phyloP scores from a whole-genome alignment of 495 filamentous ascomycete genomes.

The Cercophora sp. region DNA sequence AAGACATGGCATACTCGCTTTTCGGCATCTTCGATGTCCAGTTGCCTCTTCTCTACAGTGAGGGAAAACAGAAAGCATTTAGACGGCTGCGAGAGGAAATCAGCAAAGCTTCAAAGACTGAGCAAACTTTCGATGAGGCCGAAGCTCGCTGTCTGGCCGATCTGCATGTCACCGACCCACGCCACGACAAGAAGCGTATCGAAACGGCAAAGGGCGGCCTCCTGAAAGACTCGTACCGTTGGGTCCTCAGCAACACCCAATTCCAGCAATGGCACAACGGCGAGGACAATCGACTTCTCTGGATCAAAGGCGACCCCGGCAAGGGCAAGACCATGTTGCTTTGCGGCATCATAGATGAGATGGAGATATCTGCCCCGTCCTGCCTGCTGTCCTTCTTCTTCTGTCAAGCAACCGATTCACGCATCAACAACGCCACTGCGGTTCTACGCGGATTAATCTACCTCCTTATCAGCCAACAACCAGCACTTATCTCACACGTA shows the following conservation, averaged over 20 bases:
- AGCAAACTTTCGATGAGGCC: too few relatives aligned
- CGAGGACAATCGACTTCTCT: background rate
- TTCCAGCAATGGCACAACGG: background rate
- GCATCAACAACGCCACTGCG: conserved; percentile 37
- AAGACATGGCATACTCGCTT: too few relatives aligned
- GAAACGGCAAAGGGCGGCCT: background rate
- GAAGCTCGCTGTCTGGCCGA: background rate
- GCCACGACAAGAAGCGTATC: conserved; percentile 1
- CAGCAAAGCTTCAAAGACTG: too few relatives aligned
- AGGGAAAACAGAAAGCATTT: too few relatives aligned
- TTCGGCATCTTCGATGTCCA: too few relatives aligned
- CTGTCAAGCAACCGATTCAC: conserved; percentile 33
- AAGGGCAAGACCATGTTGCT: conserved; percentile 8
- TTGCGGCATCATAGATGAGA: background rate
- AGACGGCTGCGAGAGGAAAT: conserved; percentile 1
- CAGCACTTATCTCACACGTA: conserved; percentile 32
- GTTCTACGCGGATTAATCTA: conserved; percentile 43
- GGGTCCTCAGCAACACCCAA: background rate
- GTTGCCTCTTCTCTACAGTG: too few relatives aligned
- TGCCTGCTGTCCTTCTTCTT: conserved; percentile 41
- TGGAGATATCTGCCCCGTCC: background rate
- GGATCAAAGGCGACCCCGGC: background rate
- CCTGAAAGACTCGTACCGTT: background rate
- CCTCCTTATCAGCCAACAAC: conserved; percentile 32
- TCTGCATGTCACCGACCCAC: background rate